These are phyloP conservation scores for Strigomonas culicis DNA, from an alignment of 208 protist species.

Conservation along the genomic window DNA sequence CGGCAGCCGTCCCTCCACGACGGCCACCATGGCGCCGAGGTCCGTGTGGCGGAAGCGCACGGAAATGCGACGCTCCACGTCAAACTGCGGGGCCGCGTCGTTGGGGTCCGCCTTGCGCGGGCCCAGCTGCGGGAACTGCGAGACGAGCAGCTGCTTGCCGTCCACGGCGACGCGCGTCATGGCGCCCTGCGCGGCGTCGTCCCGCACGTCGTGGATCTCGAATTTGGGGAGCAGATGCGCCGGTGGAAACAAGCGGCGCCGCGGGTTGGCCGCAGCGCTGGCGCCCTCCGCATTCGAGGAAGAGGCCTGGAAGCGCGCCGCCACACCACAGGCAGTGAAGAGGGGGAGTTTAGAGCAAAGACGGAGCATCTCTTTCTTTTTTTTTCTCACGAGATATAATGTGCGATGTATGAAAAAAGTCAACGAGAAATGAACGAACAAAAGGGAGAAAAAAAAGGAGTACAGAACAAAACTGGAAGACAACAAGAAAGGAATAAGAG, in stretches of 20 bases:
- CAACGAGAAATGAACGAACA: constrained; percentile 1
- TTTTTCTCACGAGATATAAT: constrained; percentile 2
- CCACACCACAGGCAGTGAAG: background rate
- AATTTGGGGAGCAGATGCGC: constrained; percentile 61
- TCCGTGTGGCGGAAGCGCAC: constrained; percentile 77
- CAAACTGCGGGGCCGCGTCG: constrained; percentile 83
- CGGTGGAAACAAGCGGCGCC: constrained; percentile 12
- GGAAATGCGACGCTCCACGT: constrained; percentile 68
- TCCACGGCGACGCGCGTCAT: constrained; percentile 82
- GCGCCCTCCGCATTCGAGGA: background rate
- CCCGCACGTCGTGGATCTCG: constrained; percentile 84
- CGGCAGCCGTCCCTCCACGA: constrained; percentile 49
- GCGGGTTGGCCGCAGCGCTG: background rate
- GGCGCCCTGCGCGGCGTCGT: constrained; percentile 61
- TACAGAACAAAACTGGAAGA: background rate
- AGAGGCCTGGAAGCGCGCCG: constrained; percentile 1
- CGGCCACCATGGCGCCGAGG: constrained; percentile 63
- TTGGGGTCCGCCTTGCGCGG: constrained; percentile 82
- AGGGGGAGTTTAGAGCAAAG: constrained; percentile 17
- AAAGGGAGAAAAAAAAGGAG: constrained; percentile 5
- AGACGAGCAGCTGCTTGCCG: constrained; percentile 69
- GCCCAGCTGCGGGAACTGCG: constrained; percentile 85
- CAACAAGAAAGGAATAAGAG: background rate
- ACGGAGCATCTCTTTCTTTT: constrained; percentile 33
- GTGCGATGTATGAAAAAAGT: constrained; percentile 1